Evolutionary conservation across 2,329 filamentous ascomycete genomes (phyloP).

Genomic region (Sporothrix phasma): DNA sequence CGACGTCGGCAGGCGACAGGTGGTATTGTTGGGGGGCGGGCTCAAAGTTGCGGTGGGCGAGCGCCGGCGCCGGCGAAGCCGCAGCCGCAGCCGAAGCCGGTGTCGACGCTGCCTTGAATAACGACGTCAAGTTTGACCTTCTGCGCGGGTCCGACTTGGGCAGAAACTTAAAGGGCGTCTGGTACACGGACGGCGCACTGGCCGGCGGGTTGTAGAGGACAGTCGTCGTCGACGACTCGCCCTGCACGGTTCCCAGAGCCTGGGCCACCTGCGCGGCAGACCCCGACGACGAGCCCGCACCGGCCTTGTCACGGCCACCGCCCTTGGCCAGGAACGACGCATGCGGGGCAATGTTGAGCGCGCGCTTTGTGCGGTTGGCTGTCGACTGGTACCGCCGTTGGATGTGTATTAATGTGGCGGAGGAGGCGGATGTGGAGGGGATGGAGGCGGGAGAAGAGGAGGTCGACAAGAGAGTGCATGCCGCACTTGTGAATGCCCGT

Average conservation of each 20-base stretch:
- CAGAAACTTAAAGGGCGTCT: constrained; percentile 59
- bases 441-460: not conserved
- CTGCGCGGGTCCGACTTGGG: constrained; percentile 47
- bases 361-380: constrained; percentile 43
- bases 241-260: constrained; percentile 26
- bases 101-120: constrained; percentile 26
- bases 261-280: not conserved
- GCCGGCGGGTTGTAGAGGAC: constrained; percentile 42
- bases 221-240: constrained; percentile 25
- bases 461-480: no score
- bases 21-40: constrained; percentile 31
- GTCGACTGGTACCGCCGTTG: constrained; percentile 39
- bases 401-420: constrained; percentile 1
- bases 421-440: not conserved
- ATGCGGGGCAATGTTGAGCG: constrained; percentile 51
- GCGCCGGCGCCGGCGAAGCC: constrained; percentile 26
- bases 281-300: constrained; percentile 2
- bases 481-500: not conserved
- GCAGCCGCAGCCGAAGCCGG: constrained; percentile 14
- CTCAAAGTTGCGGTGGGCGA: constrained; percentile 12
- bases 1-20: constrained; percentile 45
- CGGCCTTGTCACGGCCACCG: not conserved
- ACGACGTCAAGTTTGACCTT: constrained; percentile 36
- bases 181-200: constrained; percentile 41
- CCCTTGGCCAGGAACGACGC: constrained; percentile 40